phyloP scores from a whole-genome alignment of 2,329 filamentous ascomycete species.

The Arthroderma sp. region DNA sequence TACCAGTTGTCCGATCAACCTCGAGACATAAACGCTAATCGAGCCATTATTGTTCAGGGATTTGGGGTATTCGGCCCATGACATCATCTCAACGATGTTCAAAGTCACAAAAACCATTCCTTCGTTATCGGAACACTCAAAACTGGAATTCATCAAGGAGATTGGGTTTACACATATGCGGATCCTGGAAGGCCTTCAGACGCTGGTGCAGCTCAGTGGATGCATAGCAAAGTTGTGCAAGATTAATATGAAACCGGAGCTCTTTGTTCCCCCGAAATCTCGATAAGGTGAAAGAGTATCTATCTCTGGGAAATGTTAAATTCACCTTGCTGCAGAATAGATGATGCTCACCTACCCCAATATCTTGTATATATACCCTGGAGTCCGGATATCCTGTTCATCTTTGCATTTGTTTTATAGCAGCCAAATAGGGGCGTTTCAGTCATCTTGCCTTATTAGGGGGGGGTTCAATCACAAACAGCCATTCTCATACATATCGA shows the following conservation, averaged over 20 bases:
- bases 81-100: conserved; percentile 99
- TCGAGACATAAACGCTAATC: background rate
- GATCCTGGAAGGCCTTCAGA: conserved; percentile 94
- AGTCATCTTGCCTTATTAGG: too few relatives aligned
- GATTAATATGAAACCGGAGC: conserved; percentile 88
- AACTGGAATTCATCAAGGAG: conserved; percentile 95
- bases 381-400: too few relatives aligned
- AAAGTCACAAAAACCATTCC: conserved; percentile 92
- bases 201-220: conserved; percentile 81
- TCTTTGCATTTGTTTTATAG: too few relatives aligned
- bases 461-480: too few relatives aligned
- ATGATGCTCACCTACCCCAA: too few relatives aligned
- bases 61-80: conserved; percentile 93
- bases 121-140: conserved; percentile 81
- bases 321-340: too few relatives aligned
- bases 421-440: too few relatives aligned
- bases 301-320: background rate
- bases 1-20: too few relatives aligned
- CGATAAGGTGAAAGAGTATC: conserved; percentile 9
- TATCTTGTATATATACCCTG: too few relatives aligned
- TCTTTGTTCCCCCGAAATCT: conserved; percentile 45
- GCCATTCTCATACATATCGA: too few relatives aligned
- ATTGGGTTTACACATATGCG: conserved; percentile 99
- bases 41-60: conserved; percentile 35
- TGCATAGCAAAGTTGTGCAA: conserved; percentile 84